These are phyloP conservation scores for Xylogone sp. DNA, from an alignment of 2,329 filamentous ascomycete genomes.

Conservation along the genomic window DNA sequence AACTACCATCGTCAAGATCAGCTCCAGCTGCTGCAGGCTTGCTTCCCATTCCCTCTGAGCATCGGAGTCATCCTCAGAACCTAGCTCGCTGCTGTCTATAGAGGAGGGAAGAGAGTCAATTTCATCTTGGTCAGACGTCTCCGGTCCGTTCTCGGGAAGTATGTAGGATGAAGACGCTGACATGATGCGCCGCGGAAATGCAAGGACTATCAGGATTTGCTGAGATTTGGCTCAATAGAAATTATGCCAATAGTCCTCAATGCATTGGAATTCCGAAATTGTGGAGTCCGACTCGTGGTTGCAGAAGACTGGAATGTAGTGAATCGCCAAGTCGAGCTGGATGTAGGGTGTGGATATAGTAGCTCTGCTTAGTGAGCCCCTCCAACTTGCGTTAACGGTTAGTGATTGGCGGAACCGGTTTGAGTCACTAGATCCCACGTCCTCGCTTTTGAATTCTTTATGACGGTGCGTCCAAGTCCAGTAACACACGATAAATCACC, in stretches of 20 bases:
- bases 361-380: no score
- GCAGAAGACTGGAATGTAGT: no score
- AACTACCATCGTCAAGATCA: constrained; percentile 89
- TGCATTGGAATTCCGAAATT: neutral
- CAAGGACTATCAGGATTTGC: neutral
- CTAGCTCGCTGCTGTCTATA: constrained; percentile 45
- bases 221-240: neutral
- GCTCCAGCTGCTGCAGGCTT: constrained; percentile 87
- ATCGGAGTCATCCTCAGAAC: constrained; percentile 66
- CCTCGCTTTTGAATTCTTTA: neutral
- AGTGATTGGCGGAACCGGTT: neutral
- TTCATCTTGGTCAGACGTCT: constrained; percentile 54
- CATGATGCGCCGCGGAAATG: constrained; percentile 14
- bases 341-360: no score
- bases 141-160: constrained; percentile 35
- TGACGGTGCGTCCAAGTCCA: neutral
- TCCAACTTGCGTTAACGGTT: neutral
- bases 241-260: neutral
- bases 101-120: constrained; percentile 63
- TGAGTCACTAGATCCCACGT: neutral
- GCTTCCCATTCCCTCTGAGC: constrained; percentile 95
- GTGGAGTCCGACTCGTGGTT: no score
- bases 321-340: no score
- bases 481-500: neutral
- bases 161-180: constrained; percentile 25